These are phyloP conservation scores for Spongiforma sp. DNA, from an alignment of 1,284 basidiomycete species.

Conservation along the genomic window DNA sequence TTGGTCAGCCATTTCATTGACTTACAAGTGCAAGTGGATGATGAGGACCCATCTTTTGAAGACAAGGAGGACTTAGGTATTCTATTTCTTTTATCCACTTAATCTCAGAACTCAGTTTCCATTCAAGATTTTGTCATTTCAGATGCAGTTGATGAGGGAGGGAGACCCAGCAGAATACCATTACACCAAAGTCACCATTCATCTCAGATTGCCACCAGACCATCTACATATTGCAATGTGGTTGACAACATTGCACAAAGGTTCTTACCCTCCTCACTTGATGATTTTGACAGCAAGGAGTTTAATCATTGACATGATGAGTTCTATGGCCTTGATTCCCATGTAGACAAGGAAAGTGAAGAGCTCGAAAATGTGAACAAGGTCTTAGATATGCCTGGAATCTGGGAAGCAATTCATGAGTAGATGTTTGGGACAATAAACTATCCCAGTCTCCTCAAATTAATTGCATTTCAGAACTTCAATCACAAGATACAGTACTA, in stretches of 20 bases:
- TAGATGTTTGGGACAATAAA: background rate
- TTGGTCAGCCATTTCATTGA: background rate
- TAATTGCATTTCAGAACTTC: background rate
- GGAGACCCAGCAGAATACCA: background rate
- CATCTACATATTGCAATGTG: background rate
- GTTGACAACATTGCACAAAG: background rate
- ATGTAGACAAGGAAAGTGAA: background rate
- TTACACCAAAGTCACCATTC: background rate
- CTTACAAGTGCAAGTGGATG: background rate
- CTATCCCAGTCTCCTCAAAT: background rate
- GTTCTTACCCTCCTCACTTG: background rate
- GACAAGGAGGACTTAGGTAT: background rate
- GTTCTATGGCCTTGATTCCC: background rate
- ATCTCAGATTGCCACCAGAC: background rate
- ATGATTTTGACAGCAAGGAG: background rate
- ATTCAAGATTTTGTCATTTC: background rate
- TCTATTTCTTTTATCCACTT: background rate
- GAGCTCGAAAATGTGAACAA: background rate
- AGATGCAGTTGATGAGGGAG: background rate
- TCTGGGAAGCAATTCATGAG: background rate
- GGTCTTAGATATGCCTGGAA: background rate
- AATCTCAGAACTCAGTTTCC: background rate
- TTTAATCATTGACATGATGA: background rate
- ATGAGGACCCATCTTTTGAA: background rate
- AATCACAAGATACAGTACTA: background rate